Percentiles rank a stretch among this genome's conserved stretches.
phyloP scores from a whole-genome alignment of 2,329 filamentous ascomycete genomes.

The Colletotrichum melonis region DNA sequence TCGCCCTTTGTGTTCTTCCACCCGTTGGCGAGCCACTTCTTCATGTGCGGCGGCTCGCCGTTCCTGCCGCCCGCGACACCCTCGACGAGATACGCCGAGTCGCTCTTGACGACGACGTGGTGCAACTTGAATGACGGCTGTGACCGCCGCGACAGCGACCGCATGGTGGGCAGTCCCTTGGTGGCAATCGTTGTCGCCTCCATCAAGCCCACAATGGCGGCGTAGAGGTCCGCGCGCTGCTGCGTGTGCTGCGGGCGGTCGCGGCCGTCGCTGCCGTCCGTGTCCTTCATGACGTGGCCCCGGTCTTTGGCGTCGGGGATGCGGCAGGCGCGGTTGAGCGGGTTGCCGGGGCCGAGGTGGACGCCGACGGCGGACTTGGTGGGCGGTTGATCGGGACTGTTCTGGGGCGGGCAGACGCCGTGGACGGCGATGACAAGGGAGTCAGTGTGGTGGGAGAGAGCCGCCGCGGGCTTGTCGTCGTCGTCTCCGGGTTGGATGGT shows the following conservation, averaged over 20 bases:
- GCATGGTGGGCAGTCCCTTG: neutral
- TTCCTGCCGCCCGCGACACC: neutral
- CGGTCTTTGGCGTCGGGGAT: constrained; percentile 3
- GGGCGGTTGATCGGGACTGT: constrained; percentile 3
- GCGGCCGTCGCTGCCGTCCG: constrained; percentile 9
- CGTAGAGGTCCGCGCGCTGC: constrained; percentile 9
- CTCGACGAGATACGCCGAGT: constrained; percentile 12
- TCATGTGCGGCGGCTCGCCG: constrained; percentile 1
- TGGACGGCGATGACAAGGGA: constrained; percentile 16
- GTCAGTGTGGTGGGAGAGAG: neutral
- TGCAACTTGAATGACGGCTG: constrained; percentile 1
- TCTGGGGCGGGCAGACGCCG: constrained; percentile 1
- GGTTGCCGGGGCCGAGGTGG: constrained; percentile 1
- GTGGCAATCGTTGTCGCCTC: neutral
- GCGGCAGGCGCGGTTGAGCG: constrained; percentile 4
- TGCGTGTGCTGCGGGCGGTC: constrained; percentile 11
- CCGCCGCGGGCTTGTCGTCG: no score
- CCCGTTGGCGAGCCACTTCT: constrained; percentile 11
- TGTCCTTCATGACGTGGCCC: constrained; percentile 8
- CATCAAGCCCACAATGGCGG: constrained; percentile 1
- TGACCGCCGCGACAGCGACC: neutral
- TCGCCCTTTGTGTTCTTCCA: constrained; percentile 1
- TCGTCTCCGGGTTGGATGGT: no score
- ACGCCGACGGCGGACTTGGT: constrained; percentile 8
- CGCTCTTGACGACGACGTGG: constrained; percentile 4